These are phyloP conservation scores for Phytophthora multivora DNA, from an alignment of 352 stramenopile genomes.

Conservation along the genomic window DNA sequence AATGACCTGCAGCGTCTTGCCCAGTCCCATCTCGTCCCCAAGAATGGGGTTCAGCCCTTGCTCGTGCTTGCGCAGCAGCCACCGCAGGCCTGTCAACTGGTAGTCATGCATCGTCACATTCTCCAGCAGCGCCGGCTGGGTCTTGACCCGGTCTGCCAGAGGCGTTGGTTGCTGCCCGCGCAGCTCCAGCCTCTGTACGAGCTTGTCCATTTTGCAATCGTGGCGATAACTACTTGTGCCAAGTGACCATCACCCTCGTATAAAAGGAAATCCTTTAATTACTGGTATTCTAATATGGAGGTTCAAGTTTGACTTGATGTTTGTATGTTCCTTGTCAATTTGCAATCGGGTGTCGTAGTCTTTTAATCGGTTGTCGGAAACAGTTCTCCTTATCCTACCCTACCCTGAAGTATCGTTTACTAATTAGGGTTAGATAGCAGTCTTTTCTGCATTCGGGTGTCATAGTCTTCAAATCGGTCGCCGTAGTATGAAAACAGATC, in stretches of 20 bases:
- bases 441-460: too few species aligned
- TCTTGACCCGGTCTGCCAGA: conserved; percentile 21
- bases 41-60: conserved; percentile 76
- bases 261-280: conserved; percentile 5
- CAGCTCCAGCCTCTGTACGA: conserved; percentile 45
- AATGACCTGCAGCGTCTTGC: conserved; percentile 85
- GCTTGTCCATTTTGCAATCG: too few species aligned
- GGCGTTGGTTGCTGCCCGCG: conserved; percentile 30
- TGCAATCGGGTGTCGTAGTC: too few species aligned
- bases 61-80: conserved; percentile 66
- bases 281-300: conserved; percentile 4
- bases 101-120: conserved; percentile 75
- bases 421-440: too few species aligned
- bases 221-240: too few species aligned
- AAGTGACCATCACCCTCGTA: conserved; percentile 17
- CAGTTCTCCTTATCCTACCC: too few species aligned
- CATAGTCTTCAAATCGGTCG: too few species aligned
- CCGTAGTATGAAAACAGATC: too few species aligned
- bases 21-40: conserved; percentile 84
- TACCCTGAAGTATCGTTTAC: too few species aligned
- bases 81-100: conserved; percentile 65
- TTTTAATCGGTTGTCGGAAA: too few species aligned
- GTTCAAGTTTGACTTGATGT: too few species aligned
- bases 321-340: too few species aligned
- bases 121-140: conserved; percentile 45